phyloP scores from a whole-genome alignment of 495 filamentous ascomycete species.

The Terfezia claveryi region DNA sequence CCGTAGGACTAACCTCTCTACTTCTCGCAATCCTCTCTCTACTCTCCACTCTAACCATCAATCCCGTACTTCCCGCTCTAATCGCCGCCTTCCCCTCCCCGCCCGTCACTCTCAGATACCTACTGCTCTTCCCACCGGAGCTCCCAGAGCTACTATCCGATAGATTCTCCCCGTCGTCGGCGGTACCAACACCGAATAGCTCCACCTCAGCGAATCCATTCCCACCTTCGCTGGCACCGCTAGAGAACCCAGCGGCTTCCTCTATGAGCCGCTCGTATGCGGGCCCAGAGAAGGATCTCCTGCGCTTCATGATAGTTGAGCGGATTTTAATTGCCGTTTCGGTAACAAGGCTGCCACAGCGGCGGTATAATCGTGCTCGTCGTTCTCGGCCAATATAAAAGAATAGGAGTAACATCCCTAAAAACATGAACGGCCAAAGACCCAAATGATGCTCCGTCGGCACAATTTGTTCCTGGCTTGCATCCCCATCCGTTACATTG shows the following conservation, averaged over 20 bases:
- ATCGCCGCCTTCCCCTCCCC: slow-evolving; percentile 16
- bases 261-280: slow-evolving; percentile 73
- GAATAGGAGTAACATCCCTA: slow-evolving; percentile 43
- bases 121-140: slow-evolving; percentile 22
- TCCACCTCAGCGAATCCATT: slow-evolving; percentile 35
- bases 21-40: slow-evolving; percentile 44
- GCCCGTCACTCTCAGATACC: slow-evolving; percentile 30
- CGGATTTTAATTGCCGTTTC: background rate
- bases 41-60: slow-evolving; percentile 62
- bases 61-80: slow-evolving; percentile 39
- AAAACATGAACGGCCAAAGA: slow-evolving; percentile 32
- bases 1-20: slow-evolving; percentile 37
- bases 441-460: no score
- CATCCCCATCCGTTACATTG: no score
- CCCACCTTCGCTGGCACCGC: background rate
- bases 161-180: slow-evolving; percentile 29
- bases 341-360: slow-evolving; percentile 31
- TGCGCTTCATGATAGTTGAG: slow-evolving; percentile 14
- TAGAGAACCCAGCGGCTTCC: slow-evolving; percentile 34
- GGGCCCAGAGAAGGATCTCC: slow-evolving; percentile 35
- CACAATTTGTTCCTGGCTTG: no score
- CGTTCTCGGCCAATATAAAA: slow-evolving; percentile 54
- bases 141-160: background rate
- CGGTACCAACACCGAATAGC: slow-evolving; percentile 25
- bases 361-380: slow-evolving; percentile 39